Conservation (phyloP, 1,284 basidiomycete species). For the Irpex sp. region DNA sequence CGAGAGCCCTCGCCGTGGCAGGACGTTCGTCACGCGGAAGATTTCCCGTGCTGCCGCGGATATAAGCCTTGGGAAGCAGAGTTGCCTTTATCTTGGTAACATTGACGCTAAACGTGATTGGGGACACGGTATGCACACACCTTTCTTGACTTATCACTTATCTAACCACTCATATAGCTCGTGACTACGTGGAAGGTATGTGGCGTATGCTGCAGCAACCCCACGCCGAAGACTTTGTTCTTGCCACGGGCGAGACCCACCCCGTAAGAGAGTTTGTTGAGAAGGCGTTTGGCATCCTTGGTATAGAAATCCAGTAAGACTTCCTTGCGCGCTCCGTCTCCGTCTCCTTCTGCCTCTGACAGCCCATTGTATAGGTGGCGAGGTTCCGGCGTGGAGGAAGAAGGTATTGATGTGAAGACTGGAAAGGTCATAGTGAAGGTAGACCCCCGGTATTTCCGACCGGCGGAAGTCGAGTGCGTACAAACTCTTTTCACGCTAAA, state of each 20-base stretch:
- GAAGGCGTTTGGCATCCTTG: slow-evolving; percentile 72
- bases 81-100: slow-evolving; percentile 87
- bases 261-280: slow-evolving; percentile 87
- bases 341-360: slow-evolving; percentile 3
- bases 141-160: not conserved
- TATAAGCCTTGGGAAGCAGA: slow-evolving; percentile 81
- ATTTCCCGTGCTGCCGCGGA: slow-evolving; percentile 88
- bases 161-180: slow-evolving; percentile 41
- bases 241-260: slow-evolving; percentile 91
- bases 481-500: not conserved
- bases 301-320: slow-evolving; percentile 61
- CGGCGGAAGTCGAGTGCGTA: slow-evolving; percentile 89
- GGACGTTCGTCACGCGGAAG: slow-evolving; percentile 93
- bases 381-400: slow-evolving; percentile 69
- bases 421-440: slow-evolving; percentile 75
- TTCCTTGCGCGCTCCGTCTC: slow-evolving; percentile 45
- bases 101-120: slow-evolving; percentile 90
- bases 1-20: slow-evolving; percentile 86
- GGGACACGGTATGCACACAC: slow-evolving; percentile 72
- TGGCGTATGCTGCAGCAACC: slow-evolving; percentile 92
- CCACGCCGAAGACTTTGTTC: slow-evolving; percentile 80
- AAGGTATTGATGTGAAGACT: slow-evolving; percentile 66
- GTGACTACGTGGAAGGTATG: slow-evolving; percentile 92
- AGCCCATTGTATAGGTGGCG: slow-evolving; percentile 56
- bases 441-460: slow-evolving; percentile 80